A percentile compares a stretch with the other conserved stretches of the same genome.
These are phyloP conservation scores for Acaromyces ingoldii DNA, from an alignment of 1,284 basidiomycete species.

Conservation along the genomic window DNA sequence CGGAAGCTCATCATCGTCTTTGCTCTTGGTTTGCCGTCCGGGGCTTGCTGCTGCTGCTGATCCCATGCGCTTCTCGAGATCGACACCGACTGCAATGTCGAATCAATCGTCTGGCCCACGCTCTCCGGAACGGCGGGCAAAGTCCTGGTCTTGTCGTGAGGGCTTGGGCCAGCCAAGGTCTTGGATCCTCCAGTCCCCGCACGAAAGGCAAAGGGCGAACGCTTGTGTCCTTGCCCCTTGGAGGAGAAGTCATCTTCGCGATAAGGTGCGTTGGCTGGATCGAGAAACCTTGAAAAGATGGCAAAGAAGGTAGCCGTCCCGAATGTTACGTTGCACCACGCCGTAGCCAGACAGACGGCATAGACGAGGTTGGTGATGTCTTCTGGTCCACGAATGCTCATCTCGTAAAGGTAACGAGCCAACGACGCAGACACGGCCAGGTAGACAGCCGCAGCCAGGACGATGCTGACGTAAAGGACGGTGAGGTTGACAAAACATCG, in stretches of 20 bases:
- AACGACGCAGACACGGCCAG: conserved; percentile 13
- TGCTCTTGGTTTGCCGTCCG: not conserved
- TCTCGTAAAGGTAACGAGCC: not conserved
- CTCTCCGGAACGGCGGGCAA: conserved; percentile 40
- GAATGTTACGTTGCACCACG: conserved; percentile 26
- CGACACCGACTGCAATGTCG: conserved; percentile 6
- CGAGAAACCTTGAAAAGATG: conserved; percentile 29
- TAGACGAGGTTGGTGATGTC: not conserved
- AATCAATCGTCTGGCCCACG: conserved; percentile 19
- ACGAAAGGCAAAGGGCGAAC: not conserved
- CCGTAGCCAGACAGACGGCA: conserved; percentile 14
- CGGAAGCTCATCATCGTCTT: no score
- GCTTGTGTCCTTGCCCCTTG: no score
- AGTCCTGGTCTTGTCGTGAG: conserved; percentile 19
- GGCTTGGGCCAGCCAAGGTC: not conserved
- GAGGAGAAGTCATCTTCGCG: not conserved
- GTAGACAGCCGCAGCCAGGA: conserved; percentile 24
- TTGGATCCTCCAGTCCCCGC: conserved; percentile 5
- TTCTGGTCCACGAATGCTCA: conserved; percentile 3
- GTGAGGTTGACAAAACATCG: conserved; percentile 33
- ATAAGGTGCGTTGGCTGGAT: conserved; percentile 13
- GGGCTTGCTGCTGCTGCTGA: not conserved
- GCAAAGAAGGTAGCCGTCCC: conserved; percentile 25
- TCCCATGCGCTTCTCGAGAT: not conserved
- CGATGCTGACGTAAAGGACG: conserved; percentile 34